phyloP scores from a whole-genome alignment of 1,284 basidiomycete species.

The Marasmius fiardii region DNA sequence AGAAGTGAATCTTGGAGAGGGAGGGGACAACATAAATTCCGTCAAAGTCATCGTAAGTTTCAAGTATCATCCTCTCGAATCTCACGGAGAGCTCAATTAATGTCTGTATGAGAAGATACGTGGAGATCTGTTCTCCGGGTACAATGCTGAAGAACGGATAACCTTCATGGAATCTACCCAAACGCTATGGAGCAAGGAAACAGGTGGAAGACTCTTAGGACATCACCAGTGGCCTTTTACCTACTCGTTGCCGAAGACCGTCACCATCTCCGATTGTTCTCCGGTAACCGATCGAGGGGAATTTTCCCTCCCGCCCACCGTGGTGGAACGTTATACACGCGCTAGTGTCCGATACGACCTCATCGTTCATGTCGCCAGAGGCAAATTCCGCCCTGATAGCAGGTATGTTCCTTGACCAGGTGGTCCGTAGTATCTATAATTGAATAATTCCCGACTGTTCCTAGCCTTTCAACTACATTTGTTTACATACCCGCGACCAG shows the following conservation, averaged over 20 bases:
- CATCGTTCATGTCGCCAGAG: slow-evolving; percentile 28
- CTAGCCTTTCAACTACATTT: slow-evolving; percentile 28
- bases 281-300: not conserved
- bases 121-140: slow-evolving; percentile 7
- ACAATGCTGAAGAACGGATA: not conserved
- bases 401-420: slow-evolving; percentile 19
- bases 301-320: slow-evolving; percentile 28
- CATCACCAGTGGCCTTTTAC: slow-evolving; percentile 33
- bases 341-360: slow-evolving; percentile 33
- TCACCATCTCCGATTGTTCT: slow-evolving; percentile 7
- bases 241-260: slow-evolving; percentile 29
- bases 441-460: not conserved
- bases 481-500: slow-evolving; percentile 32
- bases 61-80: too few relatives aligned
- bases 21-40: slow-evolving; percentile 17
- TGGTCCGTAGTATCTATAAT: not conserved
- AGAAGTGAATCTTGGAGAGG: slow-evolving; percentile 26
- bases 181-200: slow-evolving; percentile 7
- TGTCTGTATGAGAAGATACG: slow-evolving; percentile 5
- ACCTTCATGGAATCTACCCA: slow-evolving; percentile 5
- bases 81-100: not conserved
- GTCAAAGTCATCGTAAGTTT: slow-evolving; percentile 11
- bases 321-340: slow-evolving; percentile 27
- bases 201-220: slow-evolving; percentile 20
- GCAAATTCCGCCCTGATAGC: slow-evolving; percentile 31